These are phyloP conservation scores for Myrmaecium sp. DNA, from an alignment of 2,329 filamentous ascomycete genomes.

Conservation along the genomic window DNA sequence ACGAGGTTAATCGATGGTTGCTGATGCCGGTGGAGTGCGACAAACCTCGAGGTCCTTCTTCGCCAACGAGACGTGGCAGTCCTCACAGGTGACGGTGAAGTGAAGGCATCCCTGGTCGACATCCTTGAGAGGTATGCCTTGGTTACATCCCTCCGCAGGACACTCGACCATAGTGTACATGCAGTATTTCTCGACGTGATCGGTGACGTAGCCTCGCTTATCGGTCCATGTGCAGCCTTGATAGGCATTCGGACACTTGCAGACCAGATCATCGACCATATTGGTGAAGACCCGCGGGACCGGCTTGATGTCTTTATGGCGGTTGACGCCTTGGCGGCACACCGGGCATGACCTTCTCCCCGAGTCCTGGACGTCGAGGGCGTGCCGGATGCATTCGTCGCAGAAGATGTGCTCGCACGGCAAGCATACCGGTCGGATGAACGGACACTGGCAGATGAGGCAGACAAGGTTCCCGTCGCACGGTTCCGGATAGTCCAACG, in stretches of 20 bases:
- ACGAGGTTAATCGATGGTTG: slow-evolving; percentile 17
- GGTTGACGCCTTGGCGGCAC: slow-evolving; percentile 32
- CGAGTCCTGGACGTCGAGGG: slow-evolving; percentile 15
- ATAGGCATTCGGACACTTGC: slow-evolving; percentile 39
- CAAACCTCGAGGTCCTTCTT: slow-evolving; percentile 35
- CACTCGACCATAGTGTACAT: slow-evolving; percentile 38
- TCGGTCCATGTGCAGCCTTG: slow-evolving; percentile 37
- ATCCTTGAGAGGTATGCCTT: slow-evolving; percentile 38
- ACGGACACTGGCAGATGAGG: slow-evolving; percentile 46
- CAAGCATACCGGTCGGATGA: slow-evolving; percentile 39
- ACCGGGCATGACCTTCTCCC: slow-evolving; percentile 32
- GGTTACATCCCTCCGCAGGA: slow-evolving; percentile 30
- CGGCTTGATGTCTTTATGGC: slow-evolving; percentile 11
- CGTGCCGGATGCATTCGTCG: slow-evolving; percentile 35
- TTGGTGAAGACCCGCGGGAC: slow-evolving; percentile 40
- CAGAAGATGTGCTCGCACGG: slow-evolving; percentile 50
- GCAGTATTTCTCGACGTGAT: slow-evolving; percentile 45
- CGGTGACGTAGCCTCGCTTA: slow-evolving; percentile 38
- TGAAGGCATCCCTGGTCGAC: slow-evolving; percentile 37
- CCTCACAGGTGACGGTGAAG: slow-evolving; percentile 32
- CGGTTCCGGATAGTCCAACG: slow-evolving; percentile 38
- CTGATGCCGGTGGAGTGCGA: slow-evolving; percentile 1
- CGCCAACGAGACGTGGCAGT: slow-evolving; percentile 36
- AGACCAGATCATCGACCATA: slow-evolving; percentile 44
- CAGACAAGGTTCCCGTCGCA: slow-evolving; percentile 46